Evolutionary conservation across 1,284 basidiomycete genomes (phyloP).

Genomic region (Stygiomarasmius scandens): DNA sequence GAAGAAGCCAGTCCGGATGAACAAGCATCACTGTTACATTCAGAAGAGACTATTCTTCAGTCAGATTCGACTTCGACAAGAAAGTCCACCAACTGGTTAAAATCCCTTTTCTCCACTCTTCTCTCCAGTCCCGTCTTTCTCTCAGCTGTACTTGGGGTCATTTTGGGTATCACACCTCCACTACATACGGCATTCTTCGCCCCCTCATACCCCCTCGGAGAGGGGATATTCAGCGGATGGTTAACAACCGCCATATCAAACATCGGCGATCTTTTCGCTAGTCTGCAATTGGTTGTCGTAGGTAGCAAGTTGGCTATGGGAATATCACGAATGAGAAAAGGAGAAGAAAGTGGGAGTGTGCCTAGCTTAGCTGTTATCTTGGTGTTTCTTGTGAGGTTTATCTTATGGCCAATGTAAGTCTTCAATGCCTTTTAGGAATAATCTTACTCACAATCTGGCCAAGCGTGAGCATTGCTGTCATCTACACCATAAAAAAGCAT

Average conservation of each 20-base stretch:
- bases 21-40: no score
- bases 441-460: background rate
- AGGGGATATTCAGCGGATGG: conserved; percentile 18
- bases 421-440: background rate
- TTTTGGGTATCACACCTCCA: conserved; percentile 5
- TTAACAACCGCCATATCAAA: conserved; percentile 18
- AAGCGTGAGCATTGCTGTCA: conserved; percentile 17
- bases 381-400: conserved; percentile 17
- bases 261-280: conserved; percentile 19
- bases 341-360: conserved; percentile 8
- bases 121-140: background rate
- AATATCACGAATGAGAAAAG: conserved; percentile 2
- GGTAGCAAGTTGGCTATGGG: conserved; percentile 6
- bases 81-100: no score
- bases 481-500: conserved; percentile 19
- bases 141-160: background rate
- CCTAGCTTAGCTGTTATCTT: conserved; percentile 6
- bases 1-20: no score
- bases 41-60: no score
- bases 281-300: conserved; percentile 14
- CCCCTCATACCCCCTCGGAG: conserved; percentile 4
- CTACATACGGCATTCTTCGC: conserved; percentile 16
- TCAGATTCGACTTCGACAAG: no score
- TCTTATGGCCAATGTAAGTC: conserved; percentile 13
- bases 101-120: background rate